These are phyloP conservation scores for Erythrophleum fordii DNA, from an alignment of 306 rosid species.

Conservation along the genomic window DNA sequence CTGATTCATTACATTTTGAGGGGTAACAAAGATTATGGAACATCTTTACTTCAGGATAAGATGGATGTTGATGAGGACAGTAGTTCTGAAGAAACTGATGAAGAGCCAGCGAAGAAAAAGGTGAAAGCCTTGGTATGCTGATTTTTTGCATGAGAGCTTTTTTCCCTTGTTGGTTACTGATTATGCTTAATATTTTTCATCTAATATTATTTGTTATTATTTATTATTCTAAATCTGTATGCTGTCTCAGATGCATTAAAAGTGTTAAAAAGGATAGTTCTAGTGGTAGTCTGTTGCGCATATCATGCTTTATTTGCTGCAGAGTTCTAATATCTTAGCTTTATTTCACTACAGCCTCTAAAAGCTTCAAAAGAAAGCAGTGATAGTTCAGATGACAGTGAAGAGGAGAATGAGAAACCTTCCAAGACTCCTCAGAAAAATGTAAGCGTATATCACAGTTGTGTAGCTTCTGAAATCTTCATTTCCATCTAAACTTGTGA, in stretches of 20 bases:
- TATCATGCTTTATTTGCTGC: not conserved
- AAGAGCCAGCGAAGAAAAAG: constrained; percentile 54
- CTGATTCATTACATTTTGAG: not conserved
- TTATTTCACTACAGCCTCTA: not conserved
- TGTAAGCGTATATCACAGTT: constrained; percentile 28
- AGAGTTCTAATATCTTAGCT: not conserved
- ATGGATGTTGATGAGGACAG: constrained; percentile 55
- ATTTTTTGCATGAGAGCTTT: not conserved
- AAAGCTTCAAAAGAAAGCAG: constrained; percentile 1
- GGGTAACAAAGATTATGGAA: not conserved
- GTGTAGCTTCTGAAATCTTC: not conserved
- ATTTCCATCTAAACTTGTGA: not conserved
- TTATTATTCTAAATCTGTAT: constrained; percentile 12
- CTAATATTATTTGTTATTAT: not conserved
- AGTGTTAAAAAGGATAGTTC: constrained; percentile 34
- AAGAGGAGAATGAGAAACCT: constrained; percentile 50
- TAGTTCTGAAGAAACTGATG: constrained; percentile 58
- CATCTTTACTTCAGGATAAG: constrained; percentile 39
- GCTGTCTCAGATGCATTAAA: constrained; percentile 30
- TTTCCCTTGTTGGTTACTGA: not conserved
- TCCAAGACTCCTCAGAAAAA: constrained; percentile 56
- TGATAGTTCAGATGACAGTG: constrained; percentile 45
- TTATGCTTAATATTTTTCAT: not conserved
- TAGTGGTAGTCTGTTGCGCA: constrained; percentile 26
- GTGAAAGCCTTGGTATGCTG: constrained; percentile 41